Base-by-base conservation (phyloP, 768 basidiomycete genomes). In the Trametes villosa region DNA sequence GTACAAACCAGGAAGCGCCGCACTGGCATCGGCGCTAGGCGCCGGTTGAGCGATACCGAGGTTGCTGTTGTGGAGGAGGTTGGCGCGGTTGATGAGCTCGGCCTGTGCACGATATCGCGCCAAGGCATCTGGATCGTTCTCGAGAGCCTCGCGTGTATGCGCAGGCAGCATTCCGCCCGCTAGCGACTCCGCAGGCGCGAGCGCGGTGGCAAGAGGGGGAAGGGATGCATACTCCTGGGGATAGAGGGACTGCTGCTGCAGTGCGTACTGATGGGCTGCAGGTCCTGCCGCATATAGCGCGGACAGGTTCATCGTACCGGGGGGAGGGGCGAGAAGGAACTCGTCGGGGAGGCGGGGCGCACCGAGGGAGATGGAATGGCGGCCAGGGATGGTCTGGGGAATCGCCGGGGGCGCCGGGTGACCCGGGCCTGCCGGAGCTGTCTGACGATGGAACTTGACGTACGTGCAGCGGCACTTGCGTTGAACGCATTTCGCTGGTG, bases 401-500 rank as follows among this genome's bases (percentile, higher is more conserved):
- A 63, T 49, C 4, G 57, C 41, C 44, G 70, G 67, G 5, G 76
- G 74, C 3, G 76, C 56, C 3, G 77, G 74, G 65, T 92, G 90
- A 11, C 89, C 89, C 11, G 89, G 90, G 4, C 89, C 89, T 2
- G 83, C 80, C 29, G 89, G 90, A 0, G 89, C 89, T 0, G 91
- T 92, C 69, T 91, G 91, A 15, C 89, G 85, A 68, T 91, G 89
- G 68, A 89, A 91, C 68, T 92, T 91, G 72, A 91, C 86, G 65
- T 85, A 92, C 0, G 90, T 92, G 74, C 91, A 92, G 4, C 87
- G 81, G 55, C 76, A 81, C 71, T 89, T 91, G 57, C 88, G 84
- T 53, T 87, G 80, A 1, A 84, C 67, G 67, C 91, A 92, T 82
- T 91, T 92, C 17, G 86, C 90, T 91, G 22, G 26, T n/a, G 33